Evolutionary conservation across 2,329 filamentous ascomycete genomes (phyloP).

Genomic region (Colletotrichum sp.): DNA sequence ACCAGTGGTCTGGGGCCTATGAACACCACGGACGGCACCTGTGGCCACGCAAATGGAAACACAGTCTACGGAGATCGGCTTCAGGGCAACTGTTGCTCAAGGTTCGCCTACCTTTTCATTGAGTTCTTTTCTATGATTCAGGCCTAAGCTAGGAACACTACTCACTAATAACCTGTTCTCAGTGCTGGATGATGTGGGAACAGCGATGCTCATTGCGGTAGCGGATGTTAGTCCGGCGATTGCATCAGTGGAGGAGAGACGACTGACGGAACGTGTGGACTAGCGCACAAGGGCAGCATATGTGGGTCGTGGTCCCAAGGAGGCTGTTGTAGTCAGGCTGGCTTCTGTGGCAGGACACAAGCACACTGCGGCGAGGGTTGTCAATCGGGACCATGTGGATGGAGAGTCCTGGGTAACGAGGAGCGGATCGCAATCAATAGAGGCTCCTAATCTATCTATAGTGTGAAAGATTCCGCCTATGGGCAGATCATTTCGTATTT

Average conservation of each 20-base stretch:
- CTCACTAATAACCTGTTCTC: fast-evolving
- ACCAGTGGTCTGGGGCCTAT: background rate
- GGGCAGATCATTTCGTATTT: background rate
- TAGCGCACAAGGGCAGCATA: background rate
- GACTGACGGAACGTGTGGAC: background rate
- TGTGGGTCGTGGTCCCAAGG: background rate
- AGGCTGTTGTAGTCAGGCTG: background rate
- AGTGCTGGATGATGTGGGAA: background rate
- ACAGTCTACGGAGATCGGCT: background rate
- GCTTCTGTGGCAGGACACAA: background rate
- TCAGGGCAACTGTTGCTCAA: background rate
- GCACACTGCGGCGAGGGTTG: background rate
- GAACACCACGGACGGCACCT: background rate
- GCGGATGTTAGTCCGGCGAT: background rate
- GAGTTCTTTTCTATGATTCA: background rate
- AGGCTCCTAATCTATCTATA: background rate
- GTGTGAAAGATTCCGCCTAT: fast-evolving
- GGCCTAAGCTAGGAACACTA: fast-evolving
- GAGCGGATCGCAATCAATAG: background rate
- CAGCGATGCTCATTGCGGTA: background rate
- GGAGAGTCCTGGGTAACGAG: background rate
- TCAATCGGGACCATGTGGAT: background rate
- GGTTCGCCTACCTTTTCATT: background rate
- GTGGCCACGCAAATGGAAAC: background rate
- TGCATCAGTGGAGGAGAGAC: background rate